Evolutionary conservation across 1,284 basidiomycete species (phyloP).

Genomic region (Marasmius sp.): DNA sequence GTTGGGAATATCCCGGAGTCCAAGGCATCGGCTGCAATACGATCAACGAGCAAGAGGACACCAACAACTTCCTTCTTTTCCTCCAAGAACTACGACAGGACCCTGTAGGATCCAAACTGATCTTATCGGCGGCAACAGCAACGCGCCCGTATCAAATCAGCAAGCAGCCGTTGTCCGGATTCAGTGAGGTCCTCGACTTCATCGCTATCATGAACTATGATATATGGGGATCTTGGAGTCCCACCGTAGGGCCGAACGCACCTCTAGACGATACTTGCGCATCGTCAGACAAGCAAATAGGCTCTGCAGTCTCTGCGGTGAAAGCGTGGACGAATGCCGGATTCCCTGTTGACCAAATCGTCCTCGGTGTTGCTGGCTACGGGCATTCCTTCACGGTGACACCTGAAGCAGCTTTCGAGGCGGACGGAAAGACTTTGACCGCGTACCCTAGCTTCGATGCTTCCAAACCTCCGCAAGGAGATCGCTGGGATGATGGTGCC

Average conservation of each 20-base stretch:
- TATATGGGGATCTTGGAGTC: slow-evolving; percentile 29
- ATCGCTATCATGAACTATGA: slow-evolving; percentile 13
- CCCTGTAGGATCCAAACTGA: neutral
- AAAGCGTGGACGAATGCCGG: slow-evolving; percentile 73
- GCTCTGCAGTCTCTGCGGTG: slow-evolving; percentile 75
- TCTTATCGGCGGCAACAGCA: neutral
- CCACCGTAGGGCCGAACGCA: slow-evolving; percentile 67
- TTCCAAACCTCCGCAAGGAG: slow-evolving; percentile 46
- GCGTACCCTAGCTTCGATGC: slow-evolving; percentile 53
- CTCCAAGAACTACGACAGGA: slow-evolving; percentile 10
- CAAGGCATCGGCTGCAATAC: slow-evolving; percentile 57
- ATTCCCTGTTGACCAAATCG: slow-evolving; percentile 69
- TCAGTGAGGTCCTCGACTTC: slow-evolving; percentile 19
- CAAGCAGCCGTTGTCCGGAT: slow-evolving; percentile 10
- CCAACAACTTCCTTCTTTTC: slow-evolving; percentile 6
- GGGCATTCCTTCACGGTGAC: slow-evolving; percentile 61
- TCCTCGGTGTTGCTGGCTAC: slow-evolving; percentile 81
- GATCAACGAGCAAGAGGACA: slow-evolving; percentile 22
- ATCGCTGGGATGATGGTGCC: slow-evolving; percentile 47
- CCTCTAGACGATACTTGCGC: slow-evolving; percentile 82
- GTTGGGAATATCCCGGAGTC: slow-evolving; percentile 71
- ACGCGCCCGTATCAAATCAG: slow-evolving; percentile 1
- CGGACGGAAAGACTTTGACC: slow-evolving; percentile 30
- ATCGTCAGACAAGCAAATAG: slow-evolving; percentile 54
- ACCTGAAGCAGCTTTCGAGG: slow-evolving; percentile 29